Conservation (phyloP, 1,139 yeast species). For the Blastobotrys aristatus region DNA sequence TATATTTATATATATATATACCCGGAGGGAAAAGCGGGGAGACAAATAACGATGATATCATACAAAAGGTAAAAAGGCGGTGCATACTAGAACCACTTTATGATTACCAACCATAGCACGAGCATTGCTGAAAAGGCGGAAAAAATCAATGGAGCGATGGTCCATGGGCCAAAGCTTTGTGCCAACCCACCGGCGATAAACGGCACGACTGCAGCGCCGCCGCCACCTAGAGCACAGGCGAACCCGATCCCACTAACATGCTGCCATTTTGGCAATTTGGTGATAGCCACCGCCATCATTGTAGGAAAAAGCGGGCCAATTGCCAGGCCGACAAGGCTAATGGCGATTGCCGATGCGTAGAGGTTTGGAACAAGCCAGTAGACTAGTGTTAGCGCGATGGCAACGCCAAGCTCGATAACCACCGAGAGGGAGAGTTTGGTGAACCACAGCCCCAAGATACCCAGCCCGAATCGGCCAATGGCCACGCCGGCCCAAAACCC, state of each 20-base stretch:
- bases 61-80: no score
- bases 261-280: conserved; percentile 51
- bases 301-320: conserved; percentile 81
- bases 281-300: conserved; percentile 58
- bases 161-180: conserved; percentile 21
- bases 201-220: conserved; percentile 56
- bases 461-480: conserved; percentile 48
- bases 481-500: conserved; percentile 71
- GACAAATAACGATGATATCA: no score
- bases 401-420: conserved; percentile 16
- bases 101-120: conserved; percentile 8
- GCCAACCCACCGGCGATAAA: conserved; percentile 28
- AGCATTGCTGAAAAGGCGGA: conserved; percentile 9
- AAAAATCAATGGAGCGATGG: conserved; percentile 11
- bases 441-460: conserved; percentile 26
- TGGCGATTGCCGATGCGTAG: conserved; percentile 30
- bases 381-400: conserved; percentile 22
- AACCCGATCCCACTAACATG: conserved; percentile 69
- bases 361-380: conserved; percentile 27
- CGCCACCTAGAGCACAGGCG: conserved; percentile 70
- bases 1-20: no score
- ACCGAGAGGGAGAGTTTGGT: conserved; percentile 20
- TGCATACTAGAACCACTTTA: conserved; percentile 4
- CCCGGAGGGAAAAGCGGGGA: no score
- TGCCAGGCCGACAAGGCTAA: conserved; percentile 55